A percentile compares a stretch with the other conserved stretches of the same genome.
phyloP scores from a whole-genome alignment of 2,329 filamentous ascomycete genomes.

The Chalaropsis ovoidea region DNA sequence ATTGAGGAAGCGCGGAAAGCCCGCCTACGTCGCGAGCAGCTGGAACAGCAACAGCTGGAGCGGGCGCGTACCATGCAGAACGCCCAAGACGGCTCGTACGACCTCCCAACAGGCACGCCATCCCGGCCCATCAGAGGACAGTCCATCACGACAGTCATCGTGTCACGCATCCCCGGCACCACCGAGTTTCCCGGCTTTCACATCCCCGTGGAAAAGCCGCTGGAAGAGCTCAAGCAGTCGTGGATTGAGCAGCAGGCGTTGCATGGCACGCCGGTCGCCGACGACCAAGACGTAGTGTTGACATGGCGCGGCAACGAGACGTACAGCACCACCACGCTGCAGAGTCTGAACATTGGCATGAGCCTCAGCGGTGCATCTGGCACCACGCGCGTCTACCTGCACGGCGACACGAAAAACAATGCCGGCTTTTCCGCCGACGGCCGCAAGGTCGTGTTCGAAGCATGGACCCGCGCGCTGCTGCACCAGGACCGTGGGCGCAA shows the following conservation, averaged over 20 bases:
- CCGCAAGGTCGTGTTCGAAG: conserved; percentile 60
- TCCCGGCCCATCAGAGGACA: not conserved
- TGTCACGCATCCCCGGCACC: conserved; percentile 52
- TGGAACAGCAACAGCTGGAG: not conserved
- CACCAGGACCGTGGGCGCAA: conserved; percentile 39
- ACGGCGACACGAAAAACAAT: conserved; percentile 30
- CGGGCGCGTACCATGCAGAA: not conserved
- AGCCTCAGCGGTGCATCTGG: conserved; percentile 30
- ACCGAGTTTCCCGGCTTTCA: conserved; percentile 16
- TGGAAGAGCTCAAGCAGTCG: conserved; percentile 45
- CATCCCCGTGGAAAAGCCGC: conserved; percentile 3
- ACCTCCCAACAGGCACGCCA: not conserved
- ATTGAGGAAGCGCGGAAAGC: conserved; percentile 36
- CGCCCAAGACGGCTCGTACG: not conserved
- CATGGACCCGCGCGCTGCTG: conserved; percentile 60
- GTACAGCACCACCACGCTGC: conserved; percentile 65
- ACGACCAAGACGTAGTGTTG: conserved; percentile 54
- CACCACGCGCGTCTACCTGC: conserved; percentile 36
- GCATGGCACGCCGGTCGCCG: conserved; percentile 35
- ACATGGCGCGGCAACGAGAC: conserved; percentile 67
- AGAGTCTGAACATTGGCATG: conserved; percentile 50
- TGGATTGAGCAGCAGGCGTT: conserved; percentile 58
- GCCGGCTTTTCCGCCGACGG: conserved; percentile 43
- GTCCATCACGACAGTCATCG: conserved; percentile 27
- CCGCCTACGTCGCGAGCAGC: conserved; percentile 3